Evolutionary conservation across 2,329 filamentous ascomycete species (phyloP).

Genomic region (Cladosporium sp.): DNA sequence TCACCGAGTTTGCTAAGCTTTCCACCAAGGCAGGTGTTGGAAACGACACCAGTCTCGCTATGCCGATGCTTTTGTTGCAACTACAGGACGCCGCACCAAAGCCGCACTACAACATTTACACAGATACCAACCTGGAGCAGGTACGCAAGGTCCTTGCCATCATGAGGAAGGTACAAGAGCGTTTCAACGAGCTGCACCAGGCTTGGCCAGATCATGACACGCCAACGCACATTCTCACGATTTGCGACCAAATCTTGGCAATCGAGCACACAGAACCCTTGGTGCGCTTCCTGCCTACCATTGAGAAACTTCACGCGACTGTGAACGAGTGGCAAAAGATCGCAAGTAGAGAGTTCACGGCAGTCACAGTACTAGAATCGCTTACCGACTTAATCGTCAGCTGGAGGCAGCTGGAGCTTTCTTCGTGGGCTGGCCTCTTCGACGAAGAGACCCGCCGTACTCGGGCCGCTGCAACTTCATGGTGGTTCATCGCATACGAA

Average conservation of each 20-base stretch:
- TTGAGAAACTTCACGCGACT: slow-evolving; percentile 82
- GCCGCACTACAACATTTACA: slow-evolving; percentile 80
- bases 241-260: slow-evolving; percentile 72
- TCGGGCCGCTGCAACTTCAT: slow-evolving; percentile 75
- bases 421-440: slow-evolving; percentile 87
- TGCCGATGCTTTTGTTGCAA: slow-evolving; percentile 38
- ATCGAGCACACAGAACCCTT: slow-evolving; percentile 80
- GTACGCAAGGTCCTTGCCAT: slow-evolving; percentile 71
- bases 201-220: slow-evolving; percentile 73
- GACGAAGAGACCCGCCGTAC: slow-evolving; percentile 79
- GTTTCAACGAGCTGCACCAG: slow-evolving; percentile 69
- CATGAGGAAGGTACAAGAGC: slow-evolving; percentile 65
- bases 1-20: slow-evolving; percentile 19
- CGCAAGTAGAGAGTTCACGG: slow-evolving; percentile 76
- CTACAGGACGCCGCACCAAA: slow-evolving; percentile 9
- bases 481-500: slow-evolving; percentile 98
- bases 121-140: slow-evolving; percentile 74
- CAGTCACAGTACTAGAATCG: slow-evolving; percentile 68
- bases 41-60: background rate
- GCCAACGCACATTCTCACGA: slow-evolving; percentile 73
- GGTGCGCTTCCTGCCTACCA: slow-evolving; percentile 78
- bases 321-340: slow-evolving; percentile 96
- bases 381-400: slow-evolving; percentile 78
- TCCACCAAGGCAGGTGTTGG: background rate
- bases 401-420: slow-evolving; percentile 88